Evolutionary conservation across 306 rosid genomes (phyloP).

Genomic region (Rosa chinensis): DNA sequence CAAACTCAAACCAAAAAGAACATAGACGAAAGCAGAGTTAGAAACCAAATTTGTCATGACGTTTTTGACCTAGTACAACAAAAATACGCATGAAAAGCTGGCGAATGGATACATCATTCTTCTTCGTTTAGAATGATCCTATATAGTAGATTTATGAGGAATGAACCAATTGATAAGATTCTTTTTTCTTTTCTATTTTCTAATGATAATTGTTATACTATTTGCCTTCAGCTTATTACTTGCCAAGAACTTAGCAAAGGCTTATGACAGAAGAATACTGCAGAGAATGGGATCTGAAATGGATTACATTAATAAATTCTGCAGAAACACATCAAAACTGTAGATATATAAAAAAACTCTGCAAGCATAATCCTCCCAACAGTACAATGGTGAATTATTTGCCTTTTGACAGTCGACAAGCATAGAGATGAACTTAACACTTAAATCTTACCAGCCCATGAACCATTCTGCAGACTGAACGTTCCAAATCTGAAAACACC

Average conservation of each 20-base stretch:
- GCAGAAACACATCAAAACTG: neutral
- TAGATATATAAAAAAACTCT: neutral
- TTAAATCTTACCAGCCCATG: constrained; percentile 70
- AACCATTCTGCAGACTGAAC: constrained; percentile 88
- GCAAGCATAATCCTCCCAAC: neutral
- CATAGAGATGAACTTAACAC: constrained; percentile 5
- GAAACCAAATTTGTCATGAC: neutral
- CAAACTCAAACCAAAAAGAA: neutral
- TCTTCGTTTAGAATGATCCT: neutral
- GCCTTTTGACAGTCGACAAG: neutral
- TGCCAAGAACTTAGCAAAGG: neutral
- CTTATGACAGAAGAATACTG: neutral
- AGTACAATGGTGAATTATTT: neutral
- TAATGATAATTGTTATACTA: neutral
- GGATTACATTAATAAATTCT: neutral
- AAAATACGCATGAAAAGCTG: neutral
- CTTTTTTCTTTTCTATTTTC: neutral
- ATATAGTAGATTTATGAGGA: neutral
- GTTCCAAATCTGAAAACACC: constrained; percentile 90
- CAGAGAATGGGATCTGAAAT: neutral
- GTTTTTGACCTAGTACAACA: neutral
- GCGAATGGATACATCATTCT: neutral
- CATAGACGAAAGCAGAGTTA: neutral
- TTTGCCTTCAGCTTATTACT: neutral
- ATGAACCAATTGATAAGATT: neutral